Evolutionary conservation across 2,329 filamentous ascomycete species (phyloP).

Genomic region (Alternaria alternata): DNA sequence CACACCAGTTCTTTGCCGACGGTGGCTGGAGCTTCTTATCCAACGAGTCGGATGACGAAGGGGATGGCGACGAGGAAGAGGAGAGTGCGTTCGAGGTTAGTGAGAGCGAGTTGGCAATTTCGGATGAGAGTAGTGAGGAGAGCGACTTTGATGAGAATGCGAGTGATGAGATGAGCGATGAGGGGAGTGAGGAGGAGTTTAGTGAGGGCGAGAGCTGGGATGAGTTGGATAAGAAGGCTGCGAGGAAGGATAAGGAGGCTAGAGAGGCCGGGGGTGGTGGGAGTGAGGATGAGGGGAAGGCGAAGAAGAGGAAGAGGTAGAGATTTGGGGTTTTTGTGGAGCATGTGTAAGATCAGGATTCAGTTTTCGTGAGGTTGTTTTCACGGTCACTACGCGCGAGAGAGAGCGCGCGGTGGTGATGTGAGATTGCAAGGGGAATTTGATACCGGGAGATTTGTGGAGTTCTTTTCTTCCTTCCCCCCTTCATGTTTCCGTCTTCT

Average conservation of each 20-base stretch:
- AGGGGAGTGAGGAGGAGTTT: conserved; percentile 62
- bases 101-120: conserved; percentile 77
- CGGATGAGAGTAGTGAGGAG: conserved; percentile 82
- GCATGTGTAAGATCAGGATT: too few relatives aligned
- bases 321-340: too few relatives aligned
- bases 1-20: conserved; percentile 93
- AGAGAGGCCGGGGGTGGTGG: conserved; percentile 62
- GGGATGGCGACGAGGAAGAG: conserved; percentile 77
- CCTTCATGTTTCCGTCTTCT: too few relatives aligned
- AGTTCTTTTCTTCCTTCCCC: too few relatives aligned
- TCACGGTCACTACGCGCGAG: too few relatives aligned
- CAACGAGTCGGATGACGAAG: conserved; percentile 86
- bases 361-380: too few relatives aligned
- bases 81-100: conserved; percentile 92
- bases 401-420: too few relatives aligned
- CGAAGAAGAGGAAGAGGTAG: conserved; percentile 68
- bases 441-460: too few relatives aligned
- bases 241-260: conserved; percentile 67
- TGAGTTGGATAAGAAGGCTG: conserved; percentile 87
- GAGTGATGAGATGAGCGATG: conserved; percentile 80
- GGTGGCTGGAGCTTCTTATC: conserved; percentile 95
- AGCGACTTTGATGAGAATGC: conserved; percentile 94
- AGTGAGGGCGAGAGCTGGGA: conserved; percentile 85
- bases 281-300: conserved; percentile 63
- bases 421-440: too few relatives aligned